Base-by-base conservation (phyloP, 371 early-diverging fungal genomes). In the Dichotomocladium elegans region DNA sequence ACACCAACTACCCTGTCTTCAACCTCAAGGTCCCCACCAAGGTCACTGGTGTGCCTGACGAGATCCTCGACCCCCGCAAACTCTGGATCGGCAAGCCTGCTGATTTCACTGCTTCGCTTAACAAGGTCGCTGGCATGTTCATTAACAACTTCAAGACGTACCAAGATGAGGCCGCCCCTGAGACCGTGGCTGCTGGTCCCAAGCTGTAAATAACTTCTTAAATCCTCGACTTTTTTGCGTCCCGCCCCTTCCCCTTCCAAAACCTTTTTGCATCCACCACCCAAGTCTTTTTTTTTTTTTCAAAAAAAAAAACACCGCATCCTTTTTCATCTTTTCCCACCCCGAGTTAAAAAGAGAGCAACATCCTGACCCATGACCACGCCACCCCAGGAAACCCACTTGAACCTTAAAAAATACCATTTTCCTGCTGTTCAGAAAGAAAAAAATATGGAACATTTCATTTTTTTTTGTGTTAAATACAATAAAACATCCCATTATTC, bases 91-190 rank as follows among this genome's bases (percentile, higher is more conserved):
- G 91, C 27, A 70, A 85, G 35, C 29, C 69, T 21, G 76, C 72
- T 14, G 83, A 86, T 53, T 95, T 79, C 73, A 56, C 53, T 3
- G 69, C 55, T n/a, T 88, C 92, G 10, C 68, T 90, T 35, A 55
- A 71, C 47, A 88, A 87, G 66, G 86, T 98, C 33, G 97, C 89
- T 28, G 53, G 60, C 27, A 85, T 94, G 60, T 98, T 98, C 72
- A 74, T 77, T 50, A 85, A 90, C 9, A 96, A 98, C 83, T 98
- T 98, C 73, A 80, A 87, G 68, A 77, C 76, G 43, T 98, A 88
- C 66, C 85, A 84, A 42, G 90, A 91, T 66, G 75, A 88, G 68
- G 92, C 95, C 50, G 70, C 86, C 25, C 61, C 80, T 17, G 91
- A 86, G 33, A 88, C 91, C 48, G 63, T 90, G 41, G 81, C 79